phyloP scores from a whole-genome alignment of 306 rosid genomes.

The Psophocarpus tetragonolobus region DNA sequence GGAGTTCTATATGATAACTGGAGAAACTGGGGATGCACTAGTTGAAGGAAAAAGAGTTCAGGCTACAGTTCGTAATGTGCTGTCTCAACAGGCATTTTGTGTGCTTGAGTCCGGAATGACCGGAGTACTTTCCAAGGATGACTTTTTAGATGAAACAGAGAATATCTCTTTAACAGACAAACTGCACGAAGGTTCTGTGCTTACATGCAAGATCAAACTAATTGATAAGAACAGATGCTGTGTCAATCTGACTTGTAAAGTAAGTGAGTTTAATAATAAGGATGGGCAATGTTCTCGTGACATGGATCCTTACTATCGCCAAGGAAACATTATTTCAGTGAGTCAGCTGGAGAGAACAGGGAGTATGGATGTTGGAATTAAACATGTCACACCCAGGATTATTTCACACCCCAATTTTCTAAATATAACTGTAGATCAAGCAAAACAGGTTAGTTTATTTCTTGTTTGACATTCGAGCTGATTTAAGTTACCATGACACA shows the following conservation, averaged over 20 bases:
- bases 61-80: slow-evolving; percentile 46
- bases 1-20: slow-evolving; percentile 46
- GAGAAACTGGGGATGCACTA: slow-evolving; percentile 40
- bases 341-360: slow-evolving; percentile 18
- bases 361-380: slow-evolving; percentile 31
- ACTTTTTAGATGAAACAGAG: slow-evolving; percentile 47
- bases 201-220: slow-evolving; percentile 44
- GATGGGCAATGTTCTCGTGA: slow-evolving; percentile 30
- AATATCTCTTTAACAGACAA: slow-evolving; percentile 36
- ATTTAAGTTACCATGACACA: slow-evolving; percentile 15
- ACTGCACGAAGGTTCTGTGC: slow-evolving; percentile 42
- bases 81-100: slow-evolving; percentile 45
- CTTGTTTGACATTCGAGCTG: slow-evolving; percentile 21
- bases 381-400: slow-evolving; percentile 38
- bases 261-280: slow-evolving; percentile 45
- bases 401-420: slow-evolving; percentile 47
- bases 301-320: slow-evolving; percentile 46
- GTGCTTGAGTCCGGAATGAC: slow-evolving; percentile 45
- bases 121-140: slow-evolving; percentile 42
- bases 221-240: slow-evolving; percentile 44
- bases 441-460: slow-evolving; percentile 42
- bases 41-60: slow-evolving; percentile 50
- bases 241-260: slow-evolving; percentile 49
- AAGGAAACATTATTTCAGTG: slow-evolving; percentile 23
- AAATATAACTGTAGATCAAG: slow-evolving; percentile 46